phyloP scores from a whole-genome alignment of 768 basidiomycete genomes.

The Lactarius vividus region DNA sequence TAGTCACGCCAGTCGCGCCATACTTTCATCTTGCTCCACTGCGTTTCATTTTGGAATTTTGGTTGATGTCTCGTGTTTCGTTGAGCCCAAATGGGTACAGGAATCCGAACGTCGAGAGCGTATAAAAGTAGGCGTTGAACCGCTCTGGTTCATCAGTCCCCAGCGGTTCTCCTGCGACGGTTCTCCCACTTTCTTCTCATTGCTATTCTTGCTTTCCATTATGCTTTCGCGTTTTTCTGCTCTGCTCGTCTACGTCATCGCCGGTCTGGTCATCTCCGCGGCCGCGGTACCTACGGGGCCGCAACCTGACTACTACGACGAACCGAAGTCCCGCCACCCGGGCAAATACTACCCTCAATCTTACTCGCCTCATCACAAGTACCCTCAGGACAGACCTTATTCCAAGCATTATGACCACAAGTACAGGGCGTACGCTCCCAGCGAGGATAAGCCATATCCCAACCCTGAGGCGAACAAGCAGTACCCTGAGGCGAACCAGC shows the following conservation, averaged over 20 bases:
- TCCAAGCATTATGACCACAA: not conserved
- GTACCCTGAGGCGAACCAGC: too few species aligned
- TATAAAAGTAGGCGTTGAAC: constrained; percentile 6
- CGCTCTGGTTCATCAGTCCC: constrained; percentile 9
- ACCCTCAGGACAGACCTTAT: not conserved
- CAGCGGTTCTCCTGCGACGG: constrained; percentile 6
- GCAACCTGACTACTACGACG: not conserved
- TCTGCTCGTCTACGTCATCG: constrained; percentile 18
- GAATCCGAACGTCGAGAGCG: constrained; percentile 5
- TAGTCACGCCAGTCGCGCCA: not conserved
- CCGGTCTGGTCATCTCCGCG: constrained; percentile 17
- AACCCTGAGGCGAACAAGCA: not conserved
- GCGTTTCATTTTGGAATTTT: not conserved
- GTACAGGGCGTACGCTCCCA: not conserved
- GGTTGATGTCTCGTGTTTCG: not conserved
- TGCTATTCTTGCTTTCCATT: constrained; percentile 17
- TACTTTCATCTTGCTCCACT: not conserved
- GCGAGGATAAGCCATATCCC: not conserved
- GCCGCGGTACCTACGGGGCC: constrained; percentile 18
- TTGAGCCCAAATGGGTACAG: not conserved
- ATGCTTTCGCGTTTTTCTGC: constrained; percentile 26
- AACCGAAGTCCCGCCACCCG: not conserved
- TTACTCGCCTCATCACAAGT: not conserved
- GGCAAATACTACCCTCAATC: constrained; percentile 3
- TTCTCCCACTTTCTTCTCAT: constrained; percentile 1